Percentiles rank a stretch among this genome's conserved stretches.
Conservation (phyloP, 2,329 filamentous ascomycete species). For the Paracoccidioides brasiliensis region DNA sequence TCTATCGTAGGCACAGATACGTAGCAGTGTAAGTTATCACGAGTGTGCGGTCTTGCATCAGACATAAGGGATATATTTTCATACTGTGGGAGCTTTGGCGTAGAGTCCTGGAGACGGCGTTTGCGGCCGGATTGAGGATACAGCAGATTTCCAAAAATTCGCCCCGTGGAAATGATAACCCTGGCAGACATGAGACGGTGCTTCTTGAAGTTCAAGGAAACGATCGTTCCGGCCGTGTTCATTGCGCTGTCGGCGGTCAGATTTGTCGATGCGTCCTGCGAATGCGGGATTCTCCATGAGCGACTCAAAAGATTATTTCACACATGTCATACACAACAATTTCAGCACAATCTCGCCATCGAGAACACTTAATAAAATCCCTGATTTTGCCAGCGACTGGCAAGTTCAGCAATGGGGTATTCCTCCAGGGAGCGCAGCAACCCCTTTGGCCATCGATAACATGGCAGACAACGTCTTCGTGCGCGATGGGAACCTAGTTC, state of each 20-base stretch:
- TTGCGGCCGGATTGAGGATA: not conserved
- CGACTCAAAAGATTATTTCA: constrained; percentile 15
- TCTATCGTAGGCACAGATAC: not conserved
- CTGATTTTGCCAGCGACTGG: constrained; percentile 15
- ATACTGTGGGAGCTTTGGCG: not conserved
- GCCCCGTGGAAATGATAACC: not conserved
- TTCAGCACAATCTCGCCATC: constrained; percentile 13
- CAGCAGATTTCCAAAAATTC: not conserved
- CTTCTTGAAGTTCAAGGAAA: not conserved
- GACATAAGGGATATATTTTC: not conserved
- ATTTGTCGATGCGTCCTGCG: constrained; percentile 7
- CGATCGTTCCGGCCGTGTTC: not conserved
- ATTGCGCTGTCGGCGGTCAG: not conserved
- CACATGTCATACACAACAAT: constrained; percentile 16
- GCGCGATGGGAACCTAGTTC: constrained; percentile 13
- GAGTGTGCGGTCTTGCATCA: not conserved
- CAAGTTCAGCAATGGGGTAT: constrained; percentile 17
- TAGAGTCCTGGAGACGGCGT: not conserved
- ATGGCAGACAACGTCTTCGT: constrained; percentile 16
- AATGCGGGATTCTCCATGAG: constrained; percentile 12
- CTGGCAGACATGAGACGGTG: not conserved
- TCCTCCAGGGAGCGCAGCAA: constrained; percentile 12
- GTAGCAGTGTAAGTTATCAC: not conserved
- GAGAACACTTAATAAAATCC: constrained; percentile 11
- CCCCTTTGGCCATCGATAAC: constrained; percentile 15